phyloP scores from a whole-genome alignment of 176 grass and related monocot genomes.

The Olyra latifolia region DNA sequence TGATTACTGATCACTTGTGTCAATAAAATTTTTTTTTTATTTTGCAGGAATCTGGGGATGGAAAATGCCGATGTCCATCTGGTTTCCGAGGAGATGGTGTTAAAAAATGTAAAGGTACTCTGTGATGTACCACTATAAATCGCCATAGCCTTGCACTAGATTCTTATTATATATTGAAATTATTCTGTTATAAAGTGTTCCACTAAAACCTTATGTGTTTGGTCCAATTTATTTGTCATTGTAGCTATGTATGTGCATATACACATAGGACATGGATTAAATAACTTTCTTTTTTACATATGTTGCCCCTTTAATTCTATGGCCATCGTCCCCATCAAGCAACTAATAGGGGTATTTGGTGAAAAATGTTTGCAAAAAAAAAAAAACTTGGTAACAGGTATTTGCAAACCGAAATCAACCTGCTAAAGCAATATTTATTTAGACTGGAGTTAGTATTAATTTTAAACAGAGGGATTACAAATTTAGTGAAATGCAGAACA shows the following conservation, averaged over 20 bases:
- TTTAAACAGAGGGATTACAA: neutral
- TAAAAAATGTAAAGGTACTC: constrained; percentile 58
- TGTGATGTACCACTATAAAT: neutral
- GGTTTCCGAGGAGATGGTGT: constrained; percentile 60
- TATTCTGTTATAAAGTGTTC: neutral
- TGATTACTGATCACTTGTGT: neutral
- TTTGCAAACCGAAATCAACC: neutral
- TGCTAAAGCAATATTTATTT: neutral
- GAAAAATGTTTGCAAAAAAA: neutral
- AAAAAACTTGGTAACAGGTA: neutral
- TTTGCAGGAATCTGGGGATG: constrained; percentile 50
- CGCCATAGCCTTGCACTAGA: too few relatives aligned
- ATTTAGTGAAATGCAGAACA: constrained; percentile 14
- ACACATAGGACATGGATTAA: neutral
- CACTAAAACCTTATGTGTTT: neutral
- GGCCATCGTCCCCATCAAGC: neutral
- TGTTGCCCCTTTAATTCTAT: neutral
- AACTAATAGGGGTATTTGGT: neutral
- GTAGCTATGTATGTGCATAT: neutral
- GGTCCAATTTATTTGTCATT: neutral
- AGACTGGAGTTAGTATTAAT: neutral
- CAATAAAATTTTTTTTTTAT: neutral
- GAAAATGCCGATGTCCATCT: constrained; percentile 55
- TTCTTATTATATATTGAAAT: neutral
- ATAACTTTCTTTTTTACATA: neutral